Percentiles rank a stretch among this genome's conserved stretches.
Evolutionary conservation across 2,329 filamentous ascomycete genomes (phyloP).

Genomic region (Cryphonectria parasitica): DNA sequence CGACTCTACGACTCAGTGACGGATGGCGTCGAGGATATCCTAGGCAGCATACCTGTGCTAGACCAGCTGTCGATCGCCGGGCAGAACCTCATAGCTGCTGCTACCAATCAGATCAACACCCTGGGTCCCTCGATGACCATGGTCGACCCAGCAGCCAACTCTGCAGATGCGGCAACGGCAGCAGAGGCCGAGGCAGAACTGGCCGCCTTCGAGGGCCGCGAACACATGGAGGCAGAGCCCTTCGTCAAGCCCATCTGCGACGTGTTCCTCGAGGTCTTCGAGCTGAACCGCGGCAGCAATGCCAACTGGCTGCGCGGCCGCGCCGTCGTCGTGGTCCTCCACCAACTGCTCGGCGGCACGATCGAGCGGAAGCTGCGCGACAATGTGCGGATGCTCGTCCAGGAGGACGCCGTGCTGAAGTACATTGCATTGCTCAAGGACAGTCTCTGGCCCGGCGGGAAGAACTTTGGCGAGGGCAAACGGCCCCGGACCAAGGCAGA

Average conservation of each 20-base stretch:
- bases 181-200: constrained; percentile 92
- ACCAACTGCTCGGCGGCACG: constrained; percentile 92
- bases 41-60: constrained; percentile 93
- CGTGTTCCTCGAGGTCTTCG: constrained; percentile 93
- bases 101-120: constrained; percentile 64
- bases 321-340: constrained; percentile 92
- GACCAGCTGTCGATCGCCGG: constrained; percentile 93
- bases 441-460: constrained; percentile 79
- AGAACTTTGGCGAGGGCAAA: constrained; percentile 42
- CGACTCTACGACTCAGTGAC: constrained; percentile 95
- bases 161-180: constrained; percentile 54
- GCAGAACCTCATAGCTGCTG: constrained; percentile 85
- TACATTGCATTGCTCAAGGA: constrained; percentile 77
- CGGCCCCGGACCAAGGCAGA: constrained; percentile 68
- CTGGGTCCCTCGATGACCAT: constrained; percentile 37
- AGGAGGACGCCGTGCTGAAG: constrained; percentile 77
- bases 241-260: constrained; percentile 99
- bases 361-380: constrained; percentile 96
- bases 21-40: constrained; percentile 96
- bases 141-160: constrained; percentile 49
- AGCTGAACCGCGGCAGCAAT: constrained; percentile 92
- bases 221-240: constrained; percentile 68
- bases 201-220: constrained; percentile 87
- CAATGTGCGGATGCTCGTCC: constrained; percentile 71
- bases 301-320: constrained; percentile 99